Evolutionary conservation across 225 moss, liverwort and hornwort genomes (phyloP).

Genomic region (Marchantia paleacea): DNA sequence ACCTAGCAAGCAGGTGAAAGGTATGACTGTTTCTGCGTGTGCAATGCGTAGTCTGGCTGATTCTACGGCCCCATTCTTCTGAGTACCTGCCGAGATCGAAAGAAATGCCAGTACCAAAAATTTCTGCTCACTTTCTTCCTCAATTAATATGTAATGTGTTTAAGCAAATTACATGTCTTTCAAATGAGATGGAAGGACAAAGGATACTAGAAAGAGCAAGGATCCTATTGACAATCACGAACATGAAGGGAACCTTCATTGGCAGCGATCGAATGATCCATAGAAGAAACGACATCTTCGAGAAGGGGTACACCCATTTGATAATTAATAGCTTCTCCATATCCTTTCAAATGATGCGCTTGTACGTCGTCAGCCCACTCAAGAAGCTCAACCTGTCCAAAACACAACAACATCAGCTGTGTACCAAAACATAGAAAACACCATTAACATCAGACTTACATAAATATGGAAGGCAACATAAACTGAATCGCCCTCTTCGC

Average conservation of each 20-base stretch:
- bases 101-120: background rate
- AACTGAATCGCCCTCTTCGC: too few relatives aligned
- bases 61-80: constrained; percentile 39
- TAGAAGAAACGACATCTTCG: constrained; percentile 63
- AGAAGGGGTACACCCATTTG: constrained; percentile 77
- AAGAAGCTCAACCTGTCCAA: constrained; percentile 66
- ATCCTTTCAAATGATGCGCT: constrained; percentile 79
- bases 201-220: background rate
- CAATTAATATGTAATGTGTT: background rate
- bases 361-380: constrained; percentile 86
- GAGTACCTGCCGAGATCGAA: constrained; percentile 11
- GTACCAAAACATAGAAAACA: background rate
- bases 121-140: background rate
- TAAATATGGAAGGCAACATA: background rate
- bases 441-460: background rate
- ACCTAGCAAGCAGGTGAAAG: constrained; percentile 83
- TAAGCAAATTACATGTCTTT: too few relatives aligned
- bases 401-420: background rate
- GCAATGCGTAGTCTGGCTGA: constrained; percentile 85
- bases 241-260: constrained; percentile 23
- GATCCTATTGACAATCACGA: background rate
- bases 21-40: constrained; percentile 94
- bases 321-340: constrained; percentile 81
- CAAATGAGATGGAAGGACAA: too few relatives aligned
- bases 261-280: constrained; percentile 62